A percentile compares a stretch with the other conserved stretches of the same genome.
phyloP scores from a whole-genome alignment of 2,329 filamentous ascomycete genomes.

The Scortechinia acanthostroma region DNA sequence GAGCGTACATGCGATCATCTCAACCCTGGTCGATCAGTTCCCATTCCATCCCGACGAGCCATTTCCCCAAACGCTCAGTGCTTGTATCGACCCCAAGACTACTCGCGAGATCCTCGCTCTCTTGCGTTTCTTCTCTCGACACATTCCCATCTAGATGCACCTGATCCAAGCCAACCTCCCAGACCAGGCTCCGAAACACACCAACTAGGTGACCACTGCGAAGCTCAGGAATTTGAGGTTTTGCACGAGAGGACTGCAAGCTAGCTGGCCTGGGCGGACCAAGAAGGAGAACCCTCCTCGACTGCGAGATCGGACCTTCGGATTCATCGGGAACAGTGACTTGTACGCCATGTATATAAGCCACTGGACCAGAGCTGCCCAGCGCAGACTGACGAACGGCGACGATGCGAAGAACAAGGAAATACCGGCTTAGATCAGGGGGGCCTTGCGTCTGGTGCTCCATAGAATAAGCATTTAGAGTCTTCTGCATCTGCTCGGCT shows the following conservation, averaged over 20 bases:
- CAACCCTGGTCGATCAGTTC: constrained; percentile 11
- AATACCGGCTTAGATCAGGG: background rate
- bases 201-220: constrained; percentile 11
- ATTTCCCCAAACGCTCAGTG: constrained; percentile 9
- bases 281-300: background rate
- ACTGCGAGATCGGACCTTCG: background rate
- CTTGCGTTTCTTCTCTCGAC: background rate
- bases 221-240: background rate
- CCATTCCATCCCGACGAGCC: constrained; percentile 28
- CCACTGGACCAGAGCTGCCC: background rate
- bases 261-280: background rate
- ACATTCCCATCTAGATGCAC: background rate
- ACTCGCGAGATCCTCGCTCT: background rate
- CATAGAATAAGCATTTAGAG: constrained; percentile 2
- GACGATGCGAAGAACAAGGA: background rate
- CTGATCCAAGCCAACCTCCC: constrained; percentile 20
- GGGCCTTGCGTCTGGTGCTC: background rate
- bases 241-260: background rate
- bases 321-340: background rate
- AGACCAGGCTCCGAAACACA: constrained; percentile 18
- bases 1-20: no score
- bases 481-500: constrained; percentile 10
- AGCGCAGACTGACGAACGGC: background rate
- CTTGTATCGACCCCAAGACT: no score
- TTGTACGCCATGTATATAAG: background rate